phyloP scores from a whole-genome alignment of 1,284 basidiomycete genomes.

The Cryptococcus depauperatus region DNA sequence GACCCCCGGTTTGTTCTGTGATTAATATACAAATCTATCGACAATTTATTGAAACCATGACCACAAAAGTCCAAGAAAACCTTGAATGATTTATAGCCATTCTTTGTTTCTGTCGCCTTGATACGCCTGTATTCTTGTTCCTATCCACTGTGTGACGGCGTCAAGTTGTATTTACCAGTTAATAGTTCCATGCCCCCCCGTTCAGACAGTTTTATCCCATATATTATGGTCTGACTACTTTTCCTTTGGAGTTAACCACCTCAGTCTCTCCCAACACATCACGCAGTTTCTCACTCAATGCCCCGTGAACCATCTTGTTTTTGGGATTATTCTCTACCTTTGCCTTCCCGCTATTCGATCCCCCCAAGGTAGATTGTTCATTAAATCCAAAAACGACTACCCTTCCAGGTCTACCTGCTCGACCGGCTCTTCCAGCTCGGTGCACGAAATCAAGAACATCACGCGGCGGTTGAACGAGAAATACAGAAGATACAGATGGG shows the following conservation, averaged over 20 bases:
- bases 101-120: too few relatives aligned
- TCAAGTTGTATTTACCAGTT: too few relatives aligned
- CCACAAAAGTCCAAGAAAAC: too few relatives aligned
- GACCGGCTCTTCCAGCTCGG: constrained; percentile 60
- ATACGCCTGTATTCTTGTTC: too few relatives aligned
- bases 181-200: too few relatives aligned
- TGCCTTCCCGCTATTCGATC: not conserved
- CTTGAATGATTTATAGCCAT: too few relatives aligned
- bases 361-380: constrained; percentile 1
- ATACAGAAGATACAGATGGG: constrained; percentile 64
- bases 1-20: too few relatives aligned
- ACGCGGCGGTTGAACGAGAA: constrained; percentile 73
- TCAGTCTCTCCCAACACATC: constrained; percentile 2
- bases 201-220: not conserved
- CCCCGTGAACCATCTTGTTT: not conserved
- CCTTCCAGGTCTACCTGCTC: constrained; percentile 62
- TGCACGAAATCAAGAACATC: constrained; percentile 85
- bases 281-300: not conserved
- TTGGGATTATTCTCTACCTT: not conserved
- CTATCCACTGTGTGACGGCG: too few relatives aligned
- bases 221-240: not conserved
- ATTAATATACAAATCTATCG: too few relatives aligned
- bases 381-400: constrained; percentile 46
- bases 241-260: not conserved
- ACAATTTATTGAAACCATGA: too few relatives aligned